Conservation (phyloP, 2,329 filamentous ascomycete species). For the Penicillium sp. region DNA sequence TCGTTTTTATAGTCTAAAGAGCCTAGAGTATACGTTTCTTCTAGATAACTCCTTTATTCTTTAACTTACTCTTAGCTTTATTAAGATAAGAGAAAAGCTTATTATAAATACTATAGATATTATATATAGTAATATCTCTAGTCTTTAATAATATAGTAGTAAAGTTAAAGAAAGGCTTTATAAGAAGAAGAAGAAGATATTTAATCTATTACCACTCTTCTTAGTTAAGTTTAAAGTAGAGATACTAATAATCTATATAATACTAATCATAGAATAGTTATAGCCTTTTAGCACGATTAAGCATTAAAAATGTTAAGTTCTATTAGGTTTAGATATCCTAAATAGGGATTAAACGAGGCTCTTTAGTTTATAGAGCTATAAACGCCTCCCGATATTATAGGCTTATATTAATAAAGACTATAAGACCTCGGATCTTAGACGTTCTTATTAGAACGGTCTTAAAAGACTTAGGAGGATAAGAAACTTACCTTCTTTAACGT, state of each 20-base stretch:
- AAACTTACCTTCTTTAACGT: constrained; percentile 22
- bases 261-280: no score
- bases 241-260: no score
- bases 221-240: background rate
- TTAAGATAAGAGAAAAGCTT: no score
- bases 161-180: background rate
- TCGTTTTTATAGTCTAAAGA: no score
- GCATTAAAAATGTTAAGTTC: background rate
- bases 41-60: no score
- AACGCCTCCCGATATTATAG: constrained; percentile 4
- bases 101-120: no score
- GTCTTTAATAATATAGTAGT: background rate
- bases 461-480: constrained; percentile 13
- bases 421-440: constrained; percentile 5
- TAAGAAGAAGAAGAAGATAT: background rate
- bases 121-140: no score
- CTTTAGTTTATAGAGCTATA: background rate
- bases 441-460: background rate
- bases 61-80: no score
- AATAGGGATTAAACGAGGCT: constrained; percentile 2
- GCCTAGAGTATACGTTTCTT: no score
- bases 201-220: background rate
- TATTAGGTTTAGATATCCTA: background rate
- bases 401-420: constrained; percentile 12
- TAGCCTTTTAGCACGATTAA: no score